Evolutionary conservation across 2,329 filamentous ascomycete species (phyloP).

Genomic region (Colletotrichum gloeosporioides): DNA sequence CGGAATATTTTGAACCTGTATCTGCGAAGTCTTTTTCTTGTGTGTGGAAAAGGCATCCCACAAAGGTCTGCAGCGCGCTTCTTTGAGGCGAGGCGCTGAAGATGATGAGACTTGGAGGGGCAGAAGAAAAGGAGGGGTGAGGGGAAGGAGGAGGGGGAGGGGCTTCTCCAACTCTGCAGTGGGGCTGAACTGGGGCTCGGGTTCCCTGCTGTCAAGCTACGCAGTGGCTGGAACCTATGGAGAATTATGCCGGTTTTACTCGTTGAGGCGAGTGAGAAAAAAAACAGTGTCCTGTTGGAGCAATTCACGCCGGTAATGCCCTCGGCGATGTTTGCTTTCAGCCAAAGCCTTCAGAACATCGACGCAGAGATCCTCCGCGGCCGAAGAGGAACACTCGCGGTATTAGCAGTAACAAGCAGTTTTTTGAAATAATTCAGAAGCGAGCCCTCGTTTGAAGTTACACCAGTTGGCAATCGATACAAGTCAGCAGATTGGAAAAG

Average conservation of each 20-base stretch:
- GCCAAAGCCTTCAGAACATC: background rate
- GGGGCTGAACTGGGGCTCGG: background rate
- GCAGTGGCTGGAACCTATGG: background rate
- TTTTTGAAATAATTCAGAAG: accelerated
- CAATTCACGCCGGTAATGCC: constrained; percentile 9
- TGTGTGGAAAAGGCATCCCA: background rate
- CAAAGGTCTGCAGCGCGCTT: background rate
- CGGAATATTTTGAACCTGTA: background rate
- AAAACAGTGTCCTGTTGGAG: background rate
- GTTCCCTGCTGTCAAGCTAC: background rate
- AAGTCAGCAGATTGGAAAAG: background rate
- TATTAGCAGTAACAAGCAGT: background rate
- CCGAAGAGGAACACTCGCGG: background rate
- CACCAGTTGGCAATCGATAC: background rate
- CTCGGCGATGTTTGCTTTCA: background rate
- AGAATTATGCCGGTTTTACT: constrained; percentile 8
- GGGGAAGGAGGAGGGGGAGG: constrained; percentile 9
- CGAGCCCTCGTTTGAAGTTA: background rate
- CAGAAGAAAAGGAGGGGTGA: background rate
- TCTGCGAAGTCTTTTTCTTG: background rate
- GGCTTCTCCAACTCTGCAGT: background rate
- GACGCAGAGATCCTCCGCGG: background rate
- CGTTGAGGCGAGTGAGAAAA: background rate
- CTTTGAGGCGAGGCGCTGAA: background rate
- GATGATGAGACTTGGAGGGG: constrained; percentile 1